Percentiles rank a stretch among this genome's conserved stretches.
phyloP scores from a whole-genome alignment of 805 yeast genomes.

The Allodekkera sacchari region DNA sequence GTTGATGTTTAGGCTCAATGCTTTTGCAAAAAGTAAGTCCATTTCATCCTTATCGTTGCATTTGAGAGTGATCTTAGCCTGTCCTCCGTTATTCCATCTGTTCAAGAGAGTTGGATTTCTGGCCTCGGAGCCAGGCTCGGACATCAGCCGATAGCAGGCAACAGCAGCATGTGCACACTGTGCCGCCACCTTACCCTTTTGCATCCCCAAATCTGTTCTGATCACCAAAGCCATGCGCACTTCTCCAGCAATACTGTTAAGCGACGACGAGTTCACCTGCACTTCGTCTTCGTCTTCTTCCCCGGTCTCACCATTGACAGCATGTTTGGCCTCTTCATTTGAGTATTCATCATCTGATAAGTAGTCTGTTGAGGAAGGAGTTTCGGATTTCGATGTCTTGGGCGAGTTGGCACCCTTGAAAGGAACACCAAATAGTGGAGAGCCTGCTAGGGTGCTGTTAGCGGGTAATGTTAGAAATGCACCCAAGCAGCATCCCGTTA shows the following conservation, averaged over 20 bases:
- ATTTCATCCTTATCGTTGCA: slow-evolving; percentile 61
- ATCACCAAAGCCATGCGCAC: slow-evolving; percentile 82
- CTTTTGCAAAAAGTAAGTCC: slow-evolving; percentile 72
- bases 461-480: slow-evolving; percentile 12
- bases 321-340: neutral
- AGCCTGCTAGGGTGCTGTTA: slow-evolving; percentile 6
- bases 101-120: slow-evolving; percentile 55
- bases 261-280: slow-evolving; percentile 49
- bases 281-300: slow-evolving; percentile 28
- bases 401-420: slow-evolving; percentile 6
- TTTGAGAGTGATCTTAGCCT: slow-evolving; percentile 87
- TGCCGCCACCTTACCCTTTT: slow-evolving; percentile 93
- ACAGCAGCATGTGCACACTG: slow-evolving; percentile 98
- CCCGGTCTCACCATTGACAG: slow-evolving; percentile 11
- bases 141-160: slow-evolving; percentile 70
- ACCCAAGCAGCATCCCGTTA: slow-evolving; percentile 24
- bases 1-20: slow-evolving; percentile 70
- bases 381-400: slow-evolving; percentile 6
- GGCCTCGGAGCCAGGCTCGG: slow-evolving; percentile 39
- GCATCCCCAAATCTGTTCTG: slow-evolving; percentile 84
- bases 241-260: slow-evolving; percentile 69
- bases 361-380: slow-evolving; percentile 18
- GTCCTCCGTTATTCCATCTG: slow-evolving; percentile 81
- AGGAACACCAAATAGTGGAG: slow-evolving; percentile 9
- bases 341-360: slow-evolving; percentile 14